Evolutionary conservation across 345 rosid species (phyloP).

Genomic region (Gossypium arboreum): DNA sequence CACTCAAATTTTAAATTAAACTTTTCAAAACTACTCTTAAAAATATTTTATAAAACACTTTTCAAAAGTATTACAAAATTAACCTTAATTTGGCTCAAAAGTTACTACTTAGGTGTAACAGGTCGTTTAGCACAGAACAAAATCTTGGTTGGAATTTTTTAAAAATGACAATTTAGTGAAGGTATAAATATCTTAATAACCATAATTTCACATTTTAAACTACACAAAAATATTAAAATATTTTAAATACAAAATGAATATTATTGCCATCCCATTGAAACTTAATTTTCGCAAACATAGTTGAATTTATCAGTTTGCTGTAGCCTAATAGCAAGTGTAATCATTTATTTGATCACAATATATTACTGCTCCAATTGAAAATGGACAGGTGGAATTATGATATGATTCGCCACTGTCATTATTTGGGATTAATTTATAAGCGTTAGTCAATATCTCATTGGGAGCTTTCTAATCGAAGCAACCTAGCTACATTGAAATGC

Average conservation of each 20-base stretch:
- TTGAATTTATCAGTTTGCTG: neutral
- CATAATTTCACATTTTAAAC: too few relatives aligned
- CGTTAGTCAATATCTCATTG: neutral
- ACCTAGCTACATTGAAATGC: neutral
- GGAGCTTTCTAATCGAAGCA: too few relatives aligned
- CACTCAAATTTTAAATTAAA: too few relatives aligned
- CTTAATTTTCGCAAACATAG: neutral
- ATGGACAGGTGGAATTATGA: neutral
- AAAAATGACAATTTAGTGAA: too few relatives aligned
- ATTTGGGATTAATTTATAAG: neutral
- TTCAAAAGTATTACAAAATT: fast-evolving
- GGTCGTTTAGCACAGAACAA: too few relatives aligned
- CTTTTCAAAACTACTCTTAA: fast-evolving
- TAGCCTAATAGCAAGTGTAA: neutral
- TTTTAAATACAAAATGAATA: too few relatives aligned
- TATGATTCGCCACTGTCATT: neutral
- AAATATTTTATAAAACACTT: fast-evolving
- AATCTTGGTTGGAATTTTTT: too few relatives aligned
- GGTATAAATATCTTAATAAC: too few relatives aligned
- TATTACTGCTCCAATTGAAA: neutral
- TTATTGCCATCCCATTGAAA: neutral
- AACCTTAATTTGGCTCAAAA: too few relatives aligned
- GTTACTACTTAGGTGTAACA: too few relatives aligned
- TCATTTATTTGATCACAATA: neutral
- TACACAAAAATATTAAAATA: too few relatives aligned